phyloP scores from a whole-genome alignment of 495 filamentous ascomycete genomes.

The Annulohypoxylon moriforme region DNA sequence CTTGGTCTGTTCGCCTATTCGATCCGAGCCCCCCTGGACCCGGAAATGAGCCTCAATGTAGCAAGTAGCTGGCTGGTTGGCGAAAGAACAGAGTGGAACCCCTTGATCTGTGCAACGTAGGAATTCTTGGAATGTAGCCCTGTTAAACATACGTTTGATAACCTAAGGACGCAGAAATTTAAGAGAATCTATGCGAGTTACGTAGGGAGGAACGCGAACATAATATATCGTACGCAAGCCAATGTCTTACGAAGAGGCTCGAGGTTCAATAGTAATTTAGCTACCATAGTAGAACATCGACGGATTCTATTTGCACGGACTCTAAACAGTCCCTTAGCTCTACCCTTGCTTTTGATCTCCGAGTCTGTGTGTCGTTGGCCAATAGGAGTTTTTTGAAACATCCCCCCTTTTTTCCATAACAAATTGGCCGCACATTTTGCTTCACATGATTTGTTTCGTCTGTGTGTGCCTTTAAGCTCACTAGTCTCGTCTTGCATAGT shows the following conservation, averaged over 20 bases:
- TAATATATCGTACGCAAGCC: background rate
- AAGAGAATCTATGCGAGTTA: conserved; percentile 1
- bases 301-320: conserved; percentile 19
- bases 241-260: conserved; percentile 24
- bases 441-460: conserved; percentile 39
- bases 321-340: conserved; percentile 14
- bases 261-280: conserved; percentile 13
- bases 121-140: conserved; percentile 29
- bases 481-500: conserved; percentile 10
- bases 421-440: conserved; percentile 38
- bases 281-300: conserved; percentile 10
- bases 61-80: conserved; percentile 30
- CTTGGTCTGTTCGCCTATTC: conserved; percentile 36
- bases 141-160: conserved; percentile 4
- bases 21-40: conserved; percentile 26
- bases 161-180: background rate
- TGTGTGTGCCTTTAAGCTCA: conserved; percentile 31
- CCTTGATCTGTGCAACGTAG: conserved; percentile 10
- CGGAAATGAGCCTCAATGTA: conserved; percentile 45
- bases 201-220: background rate
- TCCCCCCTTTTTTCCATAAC: conserved; percentile 24
- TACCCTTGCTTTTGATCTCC: conserved; percentile 36
- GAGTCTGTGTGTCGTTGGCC: conserved; percentile 36
- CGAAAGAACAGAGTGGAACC: conserved; percentile 16
- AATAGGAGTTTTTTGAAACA: conserved; percentile 37